These are phyloP conservation scores for Acanthamoeba healyi DNA, from an alignment of 208 protist species.

Conservation along the genomic window DNA sequence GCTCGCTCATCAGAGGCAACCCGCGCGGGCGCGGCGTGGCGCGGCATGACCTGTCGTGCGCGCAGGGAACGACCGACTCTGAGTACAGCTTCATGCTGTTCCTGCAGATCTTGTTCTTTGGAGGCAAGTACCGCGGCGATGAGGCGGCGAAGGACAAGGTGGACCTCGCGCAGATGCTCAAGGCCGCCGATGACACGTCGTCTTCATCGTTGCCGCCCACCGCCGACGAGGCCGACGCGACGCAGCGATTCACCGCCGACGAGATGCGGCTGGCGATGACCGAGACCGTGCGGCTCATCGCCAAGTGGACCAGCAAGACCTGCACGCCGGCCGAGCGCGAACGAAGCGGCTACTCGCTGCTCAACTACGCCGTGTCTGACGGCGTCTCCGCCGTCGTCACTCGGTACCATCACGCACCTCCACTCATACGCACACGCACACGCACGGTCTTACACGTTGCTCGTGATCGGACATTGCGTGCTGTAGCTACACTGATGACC, in stretches of 20 bases:
- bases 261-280: constrained; percentile 64
- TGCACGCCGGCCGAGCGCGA: background rate
- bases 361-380: constrained; percentile 76
- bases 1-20: too few species aligned
- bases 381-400: constrained; percentile 53
- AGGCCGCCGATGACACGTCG: background rate
- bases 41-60: too few species aligned
- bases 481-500: constrained; percentile 50
- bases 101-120: constrained; percentile 43
- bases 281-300: constrained; percentile 37
- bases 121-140: background rate
- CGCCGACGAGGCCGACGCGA: background rate
- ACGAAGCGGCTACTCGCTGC: constrained; percentile 25
- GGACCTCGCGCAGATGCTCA: background rate
- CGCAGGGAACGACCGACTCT: constrained; percentile 71
- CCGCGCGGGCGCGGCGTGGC: too few species aligned
- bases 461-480: too few species aligned
- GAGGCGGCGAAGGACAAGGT: background rate
- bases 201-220: too few species aligned
- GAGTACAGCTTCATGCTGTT: constrained; percentile 77
- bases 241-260: constrained; percentile 4
- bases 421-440: background rate
- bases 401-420: background rate
- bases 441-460: background rate
- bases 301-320: constrained; percentile 18